Conservation (phyloP, 2,329 filamentous ascomycete species). For the Calonectria pteridis region DNA sequence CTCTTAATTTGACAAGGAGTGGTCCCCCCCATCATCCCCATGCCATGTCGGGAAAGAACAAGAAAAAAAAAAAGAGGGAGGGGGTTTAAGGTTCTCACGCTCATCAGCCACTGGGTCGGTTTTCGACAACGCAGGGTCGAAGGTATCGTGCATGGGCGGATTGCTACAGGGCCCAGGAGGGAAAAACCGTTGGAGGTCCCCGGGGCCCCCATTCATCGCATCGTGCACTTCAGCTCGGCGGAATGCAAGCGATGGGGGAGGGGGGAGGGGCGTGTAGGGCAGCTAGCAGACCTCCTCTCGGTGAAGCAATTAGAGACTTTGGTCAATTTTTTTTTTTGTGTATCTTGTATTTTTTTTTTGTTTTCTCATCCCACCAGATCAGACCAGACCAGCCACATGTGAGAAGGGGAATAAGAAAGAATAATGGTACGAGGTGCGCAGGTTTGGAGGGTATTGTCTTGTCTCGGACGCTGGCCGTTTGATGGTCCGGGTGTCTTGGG, state of each 20-base stretch:
- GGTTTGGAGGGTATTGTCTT: constrained; percentile 11
- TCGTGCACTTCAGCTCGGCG: constrained; percentile 1
- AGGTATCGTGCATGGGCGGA: background rate
- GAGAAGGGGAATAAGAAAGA: background rate
- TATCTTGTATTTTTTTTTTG: background rate
- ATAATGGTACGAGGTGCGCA: background rate
- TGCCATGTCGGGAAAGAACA: constrained; percentile 22
- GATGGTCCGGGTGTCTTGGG: constrained; percentile 8
- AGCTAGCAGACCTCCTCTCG: background rate
- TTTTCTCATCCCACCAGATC: background rate
- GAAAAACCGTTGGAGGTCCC: constrained; percentile 1
- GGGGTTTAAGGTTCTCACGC: constrained; percentile 48
- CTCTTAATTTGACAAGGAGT: constrained; percentile 9
- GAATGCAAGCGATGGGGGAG: background rate
- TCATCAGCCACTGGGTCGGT: constrained; percentile 41
- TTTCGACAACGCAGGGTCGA: constrained; percentile 5
- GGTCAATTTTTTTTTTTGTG: background rate
- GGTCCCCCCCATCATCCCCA: constrained; percentile 19
- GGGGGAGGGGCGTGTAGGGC: background rate
- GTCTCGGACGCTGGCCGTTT: constrained; percentile 1
- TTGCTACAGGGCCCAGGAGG: constrained; percentile 21
- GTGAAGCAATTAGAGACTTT: constrained; percentile 1
- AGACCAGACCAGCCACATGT: background rate
- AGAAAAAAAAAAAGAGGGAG: constrained; percentile 20
- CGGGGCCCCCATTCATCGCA: background rate